These are phyloP conservation scores for Calonectria montana DNA, from an alignment of 2,329 filamentous ascomycete genomes.

Conservation along the genomic window DNA sequence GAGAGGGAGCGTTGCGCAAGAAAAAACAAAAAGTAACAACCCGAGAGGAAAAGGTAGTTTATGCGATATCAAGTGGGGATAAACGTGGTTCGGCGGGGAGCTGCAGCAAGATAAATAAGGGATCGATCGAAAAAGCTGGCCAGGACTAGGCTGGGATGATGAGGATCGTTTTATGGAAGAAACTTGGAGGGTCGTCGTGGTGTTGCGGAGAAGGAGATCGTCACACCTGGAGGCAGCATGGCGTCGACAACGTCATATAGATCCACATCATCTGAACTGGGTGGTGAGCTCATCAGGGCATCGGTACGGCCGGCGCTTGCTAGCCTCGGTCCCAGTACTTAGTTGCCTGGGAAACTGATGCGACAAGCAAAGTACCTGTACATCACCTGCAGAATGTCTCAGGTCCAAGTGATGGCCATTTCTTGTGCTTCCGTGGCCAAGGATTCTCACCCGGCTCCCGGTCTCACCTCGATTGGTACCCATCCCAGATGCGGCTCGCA, in stretches of 20 bases:
- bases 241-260: conserved; percentile 43
- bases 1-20: conserved; percentile 30
- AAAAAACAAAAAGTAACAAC: conserved; percentile 20
- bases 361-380: background rate
- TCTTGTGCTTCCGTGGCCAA: conserved; percentile 26
- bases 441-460: conserved; percentile 29
- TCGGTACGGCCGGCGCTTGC: conserved; percentile 12
- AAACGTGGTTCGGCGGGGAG: conserved; percentile 28
- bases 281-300: conserved; percentile 26
- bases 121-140: conserved; percentile 31
- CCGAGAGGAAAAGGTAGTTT: conserved; percentile 26
- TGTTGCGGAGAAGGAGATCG: conserved; percentile 46
- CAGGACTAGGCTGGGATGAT: conserved; percentile 35
- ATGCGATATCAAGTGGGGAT: conserved; percentile 37
- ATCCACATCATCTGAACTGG: conserved; percentile 38
- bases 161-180: conserved; percentile 44
- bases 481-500: conserved; percentile 42
- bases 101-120: conserved; percentile 37
- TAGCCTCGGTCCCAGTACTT: conserved; percentile 3
- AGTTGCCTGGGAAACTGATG: background rate
- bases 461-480: conserved; percentile 30
- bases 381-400: conserved; percentile 21
- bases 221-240: conserved; percentile 37
- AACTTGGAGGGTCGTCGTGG: conserved; percentile 37
- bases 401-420: conserved; percentile 31